These are phyloP conservation scores for Suillus hirtellus DNA, from an alignment of 768 basidiomycete species.

Conservation along the genomic window DNA sequence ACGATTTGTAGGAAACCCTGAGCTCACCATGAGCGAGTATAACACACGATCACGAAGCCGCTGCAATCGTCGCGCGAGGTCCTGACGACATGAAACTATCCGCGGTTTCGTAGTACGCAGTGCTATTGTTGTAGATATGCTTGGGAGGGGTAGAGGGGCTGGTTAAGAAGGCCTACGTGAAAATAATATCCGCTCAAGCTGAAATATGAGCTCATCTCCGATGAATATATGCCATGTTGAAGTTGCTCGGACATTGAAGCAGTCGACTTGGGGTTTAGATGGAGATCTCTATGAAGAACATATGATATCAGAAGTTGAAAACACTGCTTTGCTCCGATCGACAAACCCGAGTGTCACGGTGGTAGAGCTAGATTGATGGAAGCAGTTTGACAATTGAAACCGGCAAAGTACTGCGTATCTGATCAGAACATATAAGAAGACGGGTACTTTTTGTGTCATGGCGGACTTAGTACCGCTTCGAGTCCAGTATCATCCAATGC, in stretches of 20 bases:
- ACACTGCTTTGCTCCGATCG: not conserved
- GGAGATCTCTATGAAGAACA: conserved; percentile 6
- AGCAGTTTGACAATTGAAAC: conserved; percentile 2
- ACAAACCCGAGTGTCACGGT: not conserved
- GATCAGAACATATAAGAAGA: not conserved
- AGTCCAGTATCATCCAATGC: not conserved
- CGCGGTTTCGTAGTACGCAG: conserved; percentile 18
- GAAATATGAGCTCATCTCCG: conserved; percentile 5
- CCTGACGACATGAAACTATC: conserved; percentile 18
- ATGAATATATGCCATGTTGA: conserved; percentile 1
- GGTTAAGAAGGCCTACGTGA: conserved; percentile 12
- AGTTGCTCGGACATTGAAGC: conserved; percentile 7
- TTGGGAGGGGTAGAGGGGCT: conserved; percentile 19
- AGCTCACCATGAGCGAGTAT: conserved; percentile 12
- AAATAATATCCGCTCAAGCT: conserved; percentile 8
- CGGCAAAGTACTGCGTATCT: not conserved
- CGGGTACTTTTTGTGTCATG: not conserved
- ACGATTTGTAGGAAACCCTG: conserved; percentile 20
- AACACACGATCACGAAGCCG: conserved; percentile 14
- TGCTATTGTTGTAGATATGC: conserved; percentile 25
- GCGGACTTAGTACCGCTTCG: not conserved
- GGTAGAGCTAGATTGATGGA: not conserved
- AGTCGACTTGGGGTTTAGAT: conserved; percentile 5
- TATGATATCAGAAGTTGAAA: conserved; percentile 5
- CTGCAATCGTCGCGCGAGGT: conserved; percentile 1